A percentile compares a stretch with the other conserved stretches of the same genome.
phyloP scores from a whole-genome alignment of 1,139 yeast species.

The Williopsis jadinii region DNA sequence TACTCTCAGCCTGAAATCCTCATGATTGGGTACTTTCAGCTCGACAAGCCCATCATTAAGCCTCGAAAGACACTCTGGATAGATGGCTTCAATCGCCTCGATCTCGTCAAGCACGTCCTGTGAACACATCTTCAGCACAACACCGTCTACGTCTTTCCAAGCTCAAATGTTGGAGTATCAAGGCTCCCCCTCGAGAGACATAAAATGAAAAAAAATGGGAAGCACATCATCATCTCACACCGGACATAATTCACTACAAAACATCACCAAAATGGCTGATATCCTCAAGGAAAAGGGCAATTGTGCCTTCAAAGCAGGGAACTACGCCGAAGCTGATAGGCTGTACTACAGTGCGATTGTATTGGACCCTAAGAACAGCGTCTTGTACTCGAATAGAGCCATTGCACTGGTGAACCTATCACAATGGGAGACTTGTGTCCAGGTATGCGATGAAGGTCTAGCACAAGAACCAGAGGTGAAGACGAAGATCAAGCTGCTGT shows the following conservation, averaged over 20 bases:
- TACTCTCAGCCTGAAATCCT: conserved; percentile 48
- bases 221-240: too few species aligned
- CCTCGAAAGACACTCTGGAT: conserved; percentile 49
- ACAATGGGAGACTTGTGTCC: conserved; percentile 49
- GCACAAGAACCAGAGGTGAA: conserved; percentile 18
- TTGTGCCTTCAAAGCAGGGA: conserved; percentile 47
- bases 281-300: conserved; percentile 48
- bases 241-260: too few species aligned
- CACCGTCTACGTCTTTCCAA: too few species aligned
- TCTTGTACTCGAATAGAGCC: conserved; percentile 74
- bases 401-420: conserved; percentile 57
- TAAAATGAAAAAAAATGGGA: too few species aligned
- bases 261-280: conserved; percentile 16
- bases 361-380: conserved; percentile 48
- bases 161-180: not conserved
- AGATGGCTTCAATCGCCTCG: conserved; percentile 83
- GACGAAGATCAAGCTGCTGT: conserved; percentile 44
- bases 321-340: conserved; percentile 51
- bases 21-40: conserved; percentile 59
- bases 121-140: conserved; percentile 13
- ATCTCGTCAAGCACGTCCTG: conserved; percentile 72
- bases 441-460: conserved; percentile 56
- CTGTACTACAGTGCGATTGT: conserved; percentile 62
- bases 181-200: not conserved
- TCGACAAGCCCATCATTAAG: conserved; percentile 38